Evolutionary conservation across 1,139 yeast genomes (phyloP), one percentile per base, ranked within the genome.

Genomic region (Martiniozyma asiatica): DNA sequence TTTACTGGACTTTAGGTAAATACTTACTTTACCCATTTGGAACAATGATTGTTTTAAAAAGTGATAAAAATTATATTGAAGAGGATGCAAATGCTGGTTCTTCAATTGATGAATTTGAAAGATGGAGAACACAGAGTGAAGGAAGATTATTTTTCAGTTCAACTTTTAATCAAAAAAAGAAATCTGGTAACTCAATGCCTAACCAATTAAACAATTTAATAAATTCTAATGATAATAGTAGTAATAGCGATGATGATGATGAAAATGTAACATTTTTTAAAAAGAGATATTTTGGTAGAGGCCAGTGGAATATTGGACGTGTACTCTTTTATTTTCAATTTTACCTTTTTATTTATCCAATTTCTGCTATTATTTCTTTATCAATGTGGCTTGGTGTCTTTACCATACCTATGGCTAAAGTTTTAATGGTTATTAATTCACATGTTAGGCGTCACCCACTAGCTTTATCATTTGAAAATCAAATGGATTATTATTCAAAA

Each of bases 1-100:
- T 80, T 9, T 59, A 80, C 25, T 66, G 68, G 50, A 65, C 67
- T 23, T 52, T 87, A 32, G 94, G 92, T 3, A 54, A 56, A 14
- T 89, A 81, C 49, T 62, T 87, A 51, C 54, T 82, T 23, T 70
- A 63, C 53, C 98, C 98, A 2, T 89, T 87, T 59, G 97, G 97
- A 6, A 82, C 79, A 46, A 76, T 82, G 46, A 94, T 89, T 2
- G 69, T 84, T 35, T 63, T 89, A 40, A 69, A 68, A 37, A 74
- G 73, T 38, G 95, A 84, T 44, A 76, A 79, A 39, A 78, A 79
- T 43, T 89, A 89, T 50, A 57, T 82, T 32, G 69, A 69, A 24
- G 98, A 89, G 54, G 98, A 89, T 54, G 80, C 75, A 30, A 73
- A 85, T 39, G 94, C 81, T 45, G 98, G 97, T 8, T 68, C 92